Conservation (phyloP, 1,139 yeast genomes). For the Geotrichum carabidarum region DNA sequence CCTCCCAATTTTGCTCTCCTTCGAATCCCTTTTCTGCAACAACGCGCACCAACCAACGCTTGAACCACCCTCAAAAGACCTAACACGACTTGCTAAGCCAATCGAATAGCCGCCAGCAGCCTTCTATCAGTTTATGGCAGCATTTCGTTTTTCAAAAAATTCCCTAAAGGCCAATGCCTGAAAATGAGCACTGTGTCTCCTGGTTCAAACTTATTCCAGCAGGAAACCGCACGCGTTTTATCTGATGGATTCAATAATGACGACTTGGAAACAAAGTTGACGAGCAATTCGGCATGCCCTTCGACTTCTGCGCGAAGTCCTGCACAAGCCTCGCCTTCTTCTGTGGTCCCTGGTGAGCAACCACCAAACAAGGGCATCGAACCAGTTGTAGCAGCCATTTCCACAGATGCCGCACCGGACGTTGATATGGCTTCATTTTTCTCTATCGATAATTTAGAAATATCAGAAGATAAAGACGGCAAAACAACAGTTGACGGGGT, state of each 20-base stretch:
- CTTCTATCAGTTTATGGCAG: neutral
- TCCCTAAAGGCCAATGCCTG: slow-evolving; percentile 5
- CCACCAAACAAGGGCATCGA: neutral
- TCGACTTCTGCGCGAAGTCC: neutral
- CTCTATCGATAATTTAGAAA: slow-evolving; percentile 7
- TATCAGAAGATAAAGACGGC: slow-evolving; percentile 4
- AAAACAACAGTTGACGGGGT: slow-evolving; percentile 6
- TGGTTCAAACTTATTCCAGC: slow-evolving; percentile 5
- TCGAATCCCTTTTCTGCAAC: neutral
- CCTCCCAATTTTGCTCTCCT: neutral
- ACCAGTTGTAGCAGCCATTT: neutral
- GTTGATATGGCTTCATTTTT: slow-evolving; percentile 7
- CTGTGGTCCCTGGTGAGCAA: slow-evolving; percentile 5
- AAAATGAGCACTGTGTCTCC: slow-evolving; percentile 9
- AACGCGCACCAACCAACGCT: neutral
- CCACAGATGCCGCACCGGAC: neutral
- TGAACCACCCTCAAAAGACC: neutral
- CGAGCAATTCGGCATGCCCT: neutral
- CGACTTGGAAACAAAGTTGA: neutral
- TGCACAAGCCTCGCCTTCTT: neutral
- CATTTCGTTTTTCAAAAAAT: neutral
- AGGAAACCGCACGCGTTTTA: slow-evolving; percentile 4
- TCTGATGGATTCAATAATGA: neutral
- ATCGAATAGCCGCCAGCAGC: neutral
- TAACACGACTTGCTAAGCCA: neutral